Evolutionary conservation across 2,329 filamentous ascomycete genomes (phyloP).

Genomic region (Herpotrichia juniperi): DNA sequence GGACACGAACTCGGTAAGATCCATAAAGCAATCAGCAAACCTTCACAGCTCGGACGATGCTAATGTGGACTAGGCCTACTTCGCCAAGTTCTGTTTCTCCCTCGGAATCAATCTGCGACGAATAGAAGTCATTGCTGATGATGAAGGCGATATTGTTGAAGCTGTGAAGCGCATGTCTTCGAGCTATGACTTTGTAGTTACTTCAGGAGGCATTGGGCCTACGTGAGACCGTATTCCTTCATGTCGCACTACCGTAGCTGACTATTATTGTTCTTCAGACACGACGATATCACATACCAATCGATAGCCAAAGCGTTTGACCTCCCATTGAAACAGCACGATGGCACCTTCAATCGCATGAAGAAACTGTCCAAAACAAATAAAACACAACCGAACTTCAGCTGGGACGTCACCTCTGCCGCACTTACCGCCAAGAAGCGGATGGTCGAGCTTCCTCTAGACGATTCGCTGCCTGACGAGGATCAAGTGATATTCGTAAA

Average conservation of each 20-base stretch:
- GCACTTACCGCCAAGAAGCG: constrained; percentile 80
- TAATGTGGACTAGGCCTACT: constrained; percentile 53
- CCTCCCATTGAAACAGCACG: constrained; percentile 77
- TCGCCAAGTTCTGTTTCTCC: constrained; percentile 70
- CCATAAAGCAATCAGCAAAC: not conserved
- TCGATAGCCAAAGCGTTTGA: constrained; percentile 90
- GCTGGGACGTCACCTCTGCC: constrained; percentile 83
- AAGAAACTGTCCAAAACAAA: constrained; percentile 77
- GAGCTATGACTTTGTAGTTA: constrained; percentile 93
- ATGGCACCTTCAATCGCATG: constrained; percentile 81
- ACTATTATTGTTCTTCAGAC: constrained; percentile 57
- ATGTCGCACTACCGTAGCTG: constrained; percentile 18
- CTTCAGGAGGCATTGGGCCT: constrained; percentile 92
- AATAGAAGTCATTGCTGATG: constrained; percentile 92
- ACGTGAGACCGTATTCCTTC: constrained; percentile 67
- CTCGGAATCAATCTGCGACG: constrained; percentile 75
- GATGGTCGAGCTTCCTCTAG: constrained; percentile 87
- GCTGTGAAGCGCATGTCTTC: constrained; percentile 85
- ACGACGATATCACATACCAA: constrained; percentile 97
- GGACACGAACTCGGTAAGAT: constrained; percentile 64
- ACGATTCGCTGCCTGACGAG: constrained; percentile 67
- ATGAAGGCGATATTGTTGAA: constrained; percentile 88
- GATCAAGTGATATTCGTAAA: constrained; percentile 80
- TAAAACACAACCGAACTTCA: constrained; percentile 74
- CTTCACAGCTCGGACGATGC: constrained; percentile 7